phyloP scores from a whole-genome alignment of 345 rosid species.

The Turnera subulata region DNA sequence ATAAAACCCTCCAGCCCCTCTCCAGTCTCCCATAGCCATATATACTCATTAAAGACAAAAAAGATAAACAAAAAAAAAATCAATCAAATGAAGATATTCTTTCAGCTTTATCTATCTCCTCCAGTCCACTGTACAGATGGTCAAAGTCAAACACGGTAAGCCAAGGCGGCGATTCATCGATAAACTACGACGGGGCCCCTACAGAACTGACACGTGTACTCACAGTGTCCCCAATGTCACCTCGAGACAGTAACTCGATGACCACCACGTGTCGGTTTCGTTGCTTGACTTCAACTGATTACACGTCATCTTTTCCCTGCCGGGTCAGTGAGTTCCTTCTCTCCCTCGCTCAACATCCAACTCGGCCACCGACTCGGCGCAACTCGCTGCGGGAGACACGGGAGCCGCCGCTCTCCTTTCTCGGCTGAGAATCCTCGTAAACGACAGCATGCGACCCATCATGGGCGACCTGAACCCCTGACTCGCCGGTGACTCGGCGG shows the following conservation, averaged over 20 bases:
- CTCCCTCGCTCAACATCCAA: slow-evolving; percentile 43
- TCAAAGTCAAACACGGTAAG: slow-evolving; percentile 1
- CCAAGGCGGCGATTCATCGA: background rate
- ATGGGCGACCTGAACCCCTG: slow-evolving; percentile 47
- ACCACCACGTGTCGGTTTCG: background rate
- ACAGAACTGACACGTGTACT: too few species aligned
- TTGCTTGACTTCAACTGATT: background rate
- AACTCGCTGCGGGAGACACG: slow-evolving; percentile 21
- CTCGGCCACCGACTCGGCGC: slow-evolving; percentile 26
- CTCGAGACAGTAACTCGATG: background rate
- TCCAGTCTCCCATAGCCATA: too few species aligned
- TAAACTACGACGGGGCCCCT: background rate
- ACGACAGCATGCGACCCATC: slow-evolving; percentile 56
- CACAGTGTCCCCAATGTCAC: background rate
- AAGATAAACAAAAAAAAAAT: background rate
- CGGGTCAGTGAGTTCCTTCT: slow-evolving; percentile 12
- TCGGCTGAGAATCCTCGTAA: slow-evolving; percentile 50
- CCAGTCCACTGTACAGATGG: background rate
- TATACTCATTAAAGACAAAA: too few species aligned
- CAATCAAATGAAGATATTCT: background rate
- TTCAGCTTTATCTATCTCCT: background rate
- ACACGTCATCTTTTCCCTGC: too few species aligned
- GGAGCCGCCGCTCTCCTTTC: slow-evolving; percentile 41
- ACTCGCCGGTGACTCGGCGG: slow-evolving; percentile 28
- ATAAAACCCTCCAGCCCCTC: too few species aligned